Conservation (phyloP, 192 early-diverging fungal genomes). For the Coemansia asiatica region DNA sequence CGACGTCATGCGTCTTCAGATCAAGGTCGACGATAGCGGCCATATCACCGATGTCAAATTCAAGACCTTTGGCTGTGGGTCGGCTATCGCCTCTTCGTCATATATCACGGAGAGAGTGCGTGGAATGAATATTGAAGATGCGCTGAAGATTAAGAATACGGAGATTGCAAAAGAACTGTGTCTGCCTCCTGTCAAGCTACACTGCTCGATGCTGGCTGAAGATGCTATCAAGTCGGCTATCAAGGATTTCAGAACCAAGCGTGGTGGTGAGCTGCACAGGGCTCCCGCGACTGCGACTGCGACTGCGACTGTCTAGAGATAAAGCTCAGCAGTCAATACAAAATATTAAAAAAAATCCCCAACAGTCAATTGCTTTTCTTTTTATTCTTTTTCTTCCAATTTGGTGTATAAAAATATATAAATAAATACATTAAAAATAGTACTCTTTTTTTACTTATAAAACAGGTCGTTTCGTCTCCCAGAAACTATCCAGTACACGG, state of each 20-base stretch:
- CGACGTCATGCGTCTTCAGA: conserved; percentile 94
- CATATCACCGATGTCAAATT: conserved; percentile 96
- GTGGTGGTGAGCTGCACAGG: conserved; percentile 45
- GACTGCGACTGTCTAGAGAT: conserved; percentile 5
- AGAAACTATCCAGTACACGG: background rate
- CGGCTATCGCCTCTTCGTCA: conserved; percentile 90
- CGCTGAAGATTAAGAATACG: conserved; percentile 90
- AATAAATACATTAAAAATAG: background rate
- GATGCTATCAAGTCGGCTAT: conserved; percentile 99
- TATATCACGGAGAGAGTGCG: conserved; percentile 94
- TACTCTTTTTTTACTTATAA: background rate
- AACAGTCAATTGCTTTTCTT: background rate
- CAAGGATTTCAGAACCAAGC: conserved; percentile 91
- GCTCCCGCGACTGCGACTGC: conserved; percentile 10
- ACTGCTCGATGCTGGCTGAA: conserved; percentile 99
- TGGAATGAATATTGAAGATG: conserved; percentile 90
- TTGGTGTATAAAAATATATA: background rate
- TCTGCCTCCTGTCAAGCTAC: conserved; percentile 95
- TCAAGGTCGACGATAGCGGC: conserved; percentile 92
- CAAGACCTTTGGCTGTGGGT: conserved; percentile 98
- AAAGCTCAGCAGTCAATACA: background rate
- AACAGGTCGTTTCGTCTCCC: background rate
- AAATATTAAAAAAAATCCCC: too few relatives aligned
- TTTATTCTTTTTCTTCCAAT: background rate
- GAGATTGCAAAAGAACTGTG: conserved; percentile 96